phyloP scores from a whole-genome alignment of 306 rosid genomes.

The Boehmeria nivea region DNA sequence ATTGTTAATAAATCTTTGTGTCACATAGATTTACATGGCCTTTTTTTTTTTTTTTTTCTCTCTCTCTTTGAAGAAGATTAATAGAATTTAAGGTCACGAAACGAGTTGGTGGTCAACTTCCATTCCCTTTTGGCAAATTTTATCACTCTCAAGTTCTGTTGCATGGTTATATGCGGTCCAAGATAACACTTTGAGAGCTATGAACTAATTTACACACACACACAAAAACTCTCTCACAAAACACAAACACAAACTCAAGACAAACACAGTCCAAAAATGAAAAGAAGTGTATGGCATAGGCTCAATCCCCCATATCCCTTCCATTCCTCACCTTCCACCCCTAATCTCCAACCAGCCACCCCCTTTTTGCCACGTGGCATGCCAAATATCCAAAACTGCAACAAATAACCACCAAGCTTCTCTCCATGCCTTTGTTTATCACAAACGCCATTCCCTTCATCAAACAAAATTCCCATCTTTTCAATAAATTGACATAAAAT shows the following conservation, averaged over 20 bases:
- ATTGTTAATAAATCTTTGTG: no score
- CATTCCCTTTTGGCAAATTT: no score
- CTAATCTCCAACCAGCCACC: constrained; percentile 75
- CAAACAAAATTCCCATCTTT: constrained; percentile 31
- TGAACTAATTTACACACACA: constrained; percentile 6
- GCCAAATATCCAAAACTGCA: constrained; percentile 49
- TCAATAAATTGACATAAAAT: constrained; percentile 6
- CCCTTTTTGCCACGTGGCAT: constrained; percentile 57
- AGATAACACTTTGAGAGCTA: constrained; percentile 3
- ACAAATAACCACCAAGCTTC: constrained; percentile 45
- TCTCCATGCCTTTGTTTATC: constrained; percentile 48
- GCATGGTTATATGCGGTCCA: constrained; percentile 31
- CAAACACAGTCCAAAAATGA: constrained; percentile 33
- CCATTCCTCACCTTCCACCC: constrained; percentile 66
- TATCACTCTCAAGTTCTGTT: neutral
- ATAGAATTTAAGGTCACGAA: no score
- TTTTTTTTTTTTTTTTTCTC: no score
- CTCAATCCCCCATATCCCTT: constrained; percentile 41
- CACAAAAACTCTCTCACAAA: no score
- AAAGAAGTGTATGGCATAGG: constrained; percentile 34
- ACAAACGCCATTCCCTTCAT: constrained; percentile 33
- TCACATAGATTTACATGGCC: no score
- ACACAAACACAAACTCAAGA: neutral
- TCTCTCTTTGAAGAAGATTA: no score
- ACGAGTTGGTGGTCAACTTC: no score